Evolutionary conservation across 1,284 basidiomycete species (phyloP), one percentile per base, ranked within the genome.

Genomic region (Ganoderma lingzhi): DNA sequence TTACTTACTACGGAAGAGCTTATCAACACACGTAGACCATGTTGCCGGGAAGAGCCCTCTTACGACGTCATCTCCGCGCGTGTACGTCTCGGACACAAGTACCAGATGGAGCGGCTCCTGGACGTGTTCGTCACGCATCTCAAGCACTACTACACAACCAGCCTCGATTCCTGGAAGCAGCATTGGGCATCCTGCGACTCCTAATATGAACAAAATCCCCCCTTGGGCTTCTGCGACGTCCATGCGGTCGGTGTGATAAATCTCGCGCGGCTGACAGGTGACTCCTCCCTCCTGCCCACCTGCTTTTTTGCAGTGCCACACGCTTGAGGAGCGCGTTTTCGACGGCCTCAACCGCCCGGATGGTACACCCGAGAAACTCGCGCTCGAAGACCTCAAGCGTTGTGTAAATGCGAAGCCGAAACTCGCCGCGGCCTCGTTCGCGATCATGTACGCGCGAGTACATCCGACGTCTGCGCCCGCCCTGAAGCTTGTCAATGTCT

Each of bases 181-280:
- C 35, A 35, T 35, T 42, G 41, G 41, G 41, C 41, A 10, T 12
- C 4, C 41, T 12, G 14, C 41, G 41, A 42, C 41, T 15, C 9
- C 45, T 9, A 48, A 14, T 48, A n/a, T 17, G 45, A n/a, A 48
- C 45, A 48, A 23, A 17, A 48, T 2, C 17, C 15, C 45, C 45
- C n/a, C n/a, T 10, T 23, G 45, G 45, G 45, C 9, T 48, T 48
- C 45, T 14, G 17, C 45, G 19, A 48, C 19, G 17, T 6, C 5
- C n/a, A 64, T 55, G 23, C 37, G 19, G 66, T 71, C 39, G 67
- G 64, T 23, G 70, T 68, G 45, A 63, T 68, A 42, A 68, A 71
- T 58, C 66, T 71, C 62, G 66, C 66, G 45, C 69, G 69, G 15
- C 63, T 66, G 41, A 23, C 44, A 6, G 61, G 39, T 28, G 60